Base-by-base conservation (phyloP, 352 stramenopile genomes). In the Phytophthora citricola region DNA sequence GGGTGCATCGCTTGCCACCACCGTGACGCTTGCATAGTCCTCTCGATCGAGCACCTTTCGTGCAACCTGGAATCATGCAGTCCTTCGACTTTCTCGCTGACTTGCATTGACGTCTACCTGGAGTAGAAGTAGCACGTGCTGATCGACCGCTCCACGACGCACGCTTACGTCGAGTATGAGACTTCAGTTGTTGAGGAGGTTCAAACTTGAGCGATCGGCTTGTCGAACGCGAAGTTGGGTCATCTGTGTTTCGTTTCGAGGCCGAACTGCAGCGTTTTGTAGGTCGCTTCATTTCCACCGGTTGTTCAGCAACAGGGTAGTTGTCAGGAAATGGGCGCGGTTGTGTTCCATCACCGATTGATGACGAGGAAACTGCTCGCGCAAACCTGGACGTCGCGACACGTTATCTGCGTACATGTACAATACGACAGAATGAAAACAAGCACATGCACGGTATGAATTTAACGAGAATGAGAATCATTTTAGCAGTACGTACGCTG, bases 11-110 rank as follows among this genome's bases (percentile, higher is more conserved):
- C 47, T 94, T 96, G 6, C 89, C 89, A 10, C 89, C 89, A 9
- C 89, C 89, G 46, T 96, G 89, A 8, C 87, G 87, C 60, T 96
- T 96, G 60, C 89, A 96, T 4, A 95, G 71, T 26, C 87, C 86
- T 76, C 75, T 85, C 11, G 89, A 96, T 10, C 89, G 76, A 40
- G 86, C 85, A 9, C 81, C 83, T 78, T 93, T 94, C 26, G 59
- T 77, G 45, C 88, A 96, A 6, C 85, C 85, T 3, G 69, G 71
- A 17, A 95, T 68, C 22, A 78, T 69, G 61, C 87, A 95, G 51
- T 90, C 72, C 34, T 92, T 93, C 2, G 74, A 89, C 56, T 91
- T 92, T 48, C 83, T 73, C 1, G 69, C 63, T 3, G 85, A 85
- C 15, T 82, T 74, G 38, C 63, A 75, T 2, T 64, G 49, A 9